Evolutionary conservation across 805 yeast species (phyloP).

Genomic region (Grigorovia transvaalensis): DNA sequence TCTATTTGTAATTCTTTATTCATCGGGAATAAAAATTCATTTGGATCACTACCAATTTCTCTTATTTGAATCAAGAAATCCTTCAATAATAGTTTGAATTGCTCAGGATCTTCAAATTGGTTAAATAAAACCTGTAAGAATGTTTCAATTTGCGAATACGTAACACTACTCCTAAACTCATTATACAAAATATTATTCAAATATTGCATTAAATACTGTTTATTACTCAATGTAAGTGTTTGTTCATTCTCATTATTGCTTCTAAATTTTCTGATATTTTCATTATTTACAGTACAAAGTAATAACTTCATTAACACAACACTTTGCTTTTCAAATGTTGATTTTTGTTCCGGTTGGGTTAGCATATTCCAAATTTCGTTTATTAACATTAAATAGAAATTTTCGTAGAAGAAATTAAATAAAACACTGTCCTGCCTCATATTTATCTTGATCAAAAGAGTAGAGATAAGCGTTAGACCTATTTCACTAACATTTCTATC

Average conservation of each 20-base stretch:
- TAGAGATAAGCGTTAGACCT: slow-evolving; percentile 49
- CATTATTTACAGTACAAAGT: slow-evolving; percentile 59
- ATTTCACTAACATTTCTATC: slow-evolving; percentile 86
- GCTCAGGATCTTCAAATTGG: slow-evolving; percentile 54
- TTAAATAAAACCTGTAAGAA: slow-evolving; percentile 65
- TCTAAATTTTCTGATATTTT: not conserved
- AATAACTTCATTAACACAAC: slow-evolving; percentile 70
- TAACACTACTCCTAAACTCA: slow-evolving; percentile 73
- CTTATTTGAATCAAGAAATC: slow-evolving; percentile 91
- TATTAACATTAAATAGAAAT: slow-evolving; percentile 71
- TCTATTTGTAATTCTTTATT: slow-evolving; percentile 51
- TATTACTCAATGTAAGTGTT: slow-evolving; percentile 30
- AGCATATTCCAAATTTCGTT: slow-evolving; percentile 81
- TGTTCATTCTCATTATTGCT: not conserved
- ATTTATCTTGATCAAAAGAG: slow-evolving; percentile 48
- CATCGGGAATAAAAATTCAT: slow-evolving; percentile 84
- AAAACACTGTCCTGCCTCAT: slow-evolving; percentile 56
- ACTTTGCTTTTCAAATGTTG: slow-evolving; percentile 80
- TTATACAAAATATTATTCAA: slow-evolving; percentile 61
- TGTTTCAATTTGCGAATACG: slow-evolving; percentile 62
- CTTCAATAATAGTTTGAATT: slow-evolving; percentile 70
- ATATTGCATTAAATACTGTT: slow-evolving; percentile 63
- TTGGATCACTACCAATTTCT: slow-evolving; percentile 86
- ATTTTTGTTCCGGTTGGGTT: slow-evolving; percentile 90
- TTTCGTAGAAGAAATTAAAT: slow-evolving; percentile 71